phyloP scores from a whole-genome alignment of 2,329 filamentous ascomycete genomes.

The Madurella mycetomatis region DNA sequence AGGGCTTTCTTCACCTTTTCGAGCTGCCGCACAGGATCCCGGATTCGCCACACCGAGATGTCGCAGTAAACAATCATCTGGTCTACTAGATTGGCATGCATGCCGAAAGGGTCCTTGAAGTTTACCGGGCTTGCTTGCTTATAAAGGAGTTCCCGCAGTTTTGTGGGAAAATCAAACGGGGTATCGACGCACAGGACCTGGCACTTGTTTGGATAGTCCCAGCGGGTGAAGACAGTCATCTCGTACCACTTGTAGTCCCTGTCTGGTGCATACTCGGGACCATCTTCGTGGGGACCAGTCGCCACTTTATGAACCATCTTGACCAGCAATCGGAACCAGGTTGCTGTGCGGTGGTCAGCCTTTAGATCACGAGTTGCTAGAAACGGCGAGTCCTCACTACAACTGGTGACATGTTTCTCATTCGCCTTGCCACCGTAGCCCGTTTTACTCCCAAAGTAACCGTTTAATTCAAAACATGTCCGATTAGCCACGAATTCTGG shows the following conservation, averaged over 20 bases:
- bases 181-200: conserved; percentile 18
- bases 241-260: conserved; percentile 22
- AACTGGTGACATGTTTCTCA: conserved; percentile 5
- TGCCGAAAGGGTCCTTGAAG: conserved; percentile 17
- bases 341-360: conserved; percentile 8
- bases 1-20: conserved; percentile 13
- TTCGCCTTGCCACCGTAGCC: not conserved
- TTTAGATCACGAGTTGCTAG: too few relatives aligned
- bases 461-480: conserved; percentile 22
- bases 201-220: conserved; percentile 9
- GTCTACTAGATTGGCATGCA: conserved; percentile 19
- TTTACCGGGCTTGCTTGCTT: conserved; percentile 1
- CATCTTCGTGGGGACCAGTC: conserved; percentile 7
- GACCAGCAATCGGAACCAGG: conserved; percentile 19
- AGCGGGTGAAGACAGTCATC: conserved; percentile 19
- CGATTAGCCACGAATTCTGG: conserved; percentile 17
- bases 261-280: conserved; percentile 13
- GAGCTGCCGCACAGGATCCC: conserved; percentile 18
- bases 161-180: conserved; percentile 6
- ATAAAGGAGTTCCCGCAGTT: conserved; percentile 1
- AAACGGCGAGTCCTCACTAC: conserved; percentile 3
- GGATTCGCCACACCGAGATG: conserved; percentile 20
- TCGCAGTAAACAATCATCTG: conserved; percentile 16
- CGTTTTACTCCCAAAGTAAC: conserved; percentile 18
- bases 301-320: conserved; percentile 20